Evolutionary conservation across 495 filamentous ascomycete genomes (phyloP), one percentile per base, ranked within the genome.

Genomic region (Penicillium crystallinum): DNA sequence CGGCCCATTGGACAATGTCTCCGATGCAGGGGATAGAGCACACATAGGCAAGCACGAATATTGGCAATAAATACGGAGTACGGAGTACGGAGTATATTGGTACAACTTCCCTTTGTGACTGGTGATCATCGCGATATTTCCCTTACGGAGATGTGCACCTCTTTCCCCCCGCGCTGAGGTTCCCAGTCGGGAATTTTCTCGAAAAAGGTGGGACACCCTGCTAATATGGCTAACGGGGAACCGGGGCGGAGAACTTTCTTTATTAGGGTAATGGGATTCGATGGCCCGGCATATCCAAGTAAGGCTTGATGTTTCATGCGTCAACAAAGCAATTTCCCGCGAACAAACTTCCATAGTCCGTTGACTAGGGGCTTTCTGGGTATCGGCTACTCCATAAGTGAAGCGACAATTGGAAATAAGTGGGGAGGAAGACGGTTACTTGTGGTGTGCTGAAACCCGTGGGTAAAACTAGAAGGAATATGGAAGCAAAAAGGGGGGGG

Each of bases 101-200:
- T n/a, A n/a, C n/a, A n/a, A n/a, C n/a, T n/a, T n/a, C n/a, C n/a
- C n/a, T n/a, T n/a, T n/a, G n/a, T n/a, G n/a, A n/a, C n/a, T n/a
- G n/a, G n/a, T n/a, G n/a, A n/a, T n/a, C n/a, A n/a, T n/a, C 30
- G 14, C 7, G 34, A 4, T 41, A 41, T 6, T 41, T 35, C 35
- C 33, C 44, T n/a, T 12, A 38, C 46, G 46, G 46, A 48, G 46
- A 48, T 29, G 15, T 1, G 12, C 31, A 21, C 42, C 19, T 22
- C 25, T 42, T 27, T 38, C 46, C 47, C 58, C 49, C 52, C 56
- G 33, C 55, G 55, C 53, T 46, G 62, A 56, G 44, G 49, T 40
- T 12, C 39, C 41, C 48, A n/a, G 55, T 48, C 46, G 39, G 31
- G 57, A 66, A 64, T 61, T 65, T 66, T 66, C 63, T 61, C 55